Percentiles rank a stretch among this genome's conserved stretches.
phyloP scores from a whole-genome alignment of 2,329 filamentous ascomycete genomes.

The Apiospora rasikravindrae region DNA sequence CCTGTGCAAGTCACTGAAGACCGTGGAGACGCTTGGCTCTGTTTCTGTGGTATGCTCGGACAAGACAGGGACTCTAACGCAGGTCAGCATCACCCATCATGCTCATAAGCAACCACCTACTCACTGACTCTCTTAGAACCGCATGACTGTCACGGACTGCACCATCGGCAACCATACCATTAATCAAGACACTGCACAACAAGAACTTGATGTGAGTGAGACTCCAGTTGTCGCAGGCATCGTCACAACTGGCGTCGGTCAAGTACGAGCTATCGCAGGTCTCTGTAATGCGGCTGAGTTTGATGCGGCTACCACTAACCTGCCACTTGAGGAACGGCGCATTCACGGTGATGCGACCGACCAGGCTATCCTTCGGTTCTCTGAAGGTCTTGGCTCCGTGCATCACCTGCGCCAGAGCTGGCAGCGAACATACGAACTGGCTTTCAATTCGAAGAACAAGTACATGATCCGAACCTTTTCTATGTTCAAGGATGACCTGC shows the following conservation, averaged over 20 bases:
- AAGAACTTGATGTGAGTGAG: conserved; percentile 32
- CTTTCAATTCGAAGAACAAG: conserved; percentile 58
- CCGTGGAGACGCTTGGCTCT: conserved; percentile 18
- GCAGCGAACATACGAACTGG: conserved; percentile 44
- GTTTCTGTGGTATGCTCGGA: conserved; percentile 18
- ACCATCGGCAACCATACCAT: conserved; percentile 17
- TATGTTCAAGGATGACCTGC: conserved; percentile 46
- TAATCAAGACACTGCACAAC: conserved; percentile 24
- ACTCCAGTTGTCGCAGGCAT: background rate
- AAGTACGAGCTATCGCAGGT: conserved; percentile 31
- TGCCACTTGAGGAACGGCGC: conserved; percentile 41
- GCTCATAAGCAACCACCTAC: conserved; percentile 67
- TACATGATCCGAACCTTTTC: conserved; percentile 56
- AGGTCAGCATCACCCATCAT: conserved; percentile 74
- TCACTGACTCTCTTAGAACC: conserved; percentile 39
- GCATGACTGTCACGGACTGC: conserved; percentile 17
- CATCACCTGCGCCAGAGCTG: conserved; percentile 24
- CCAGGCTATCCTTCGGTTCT: conserved; percentile 47
- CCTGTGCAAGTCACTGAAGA: conserved; percentile 18
- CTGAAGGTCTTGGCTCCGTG: conserved; percentile 33
- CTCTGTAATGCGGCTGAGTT: conserved; percentile 51
- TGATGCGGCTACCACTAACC: conserved; percentile 42
- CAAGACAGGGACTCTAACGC: conserved; percentile 39
- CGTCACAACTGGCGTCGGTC: conserved; percentile 3
- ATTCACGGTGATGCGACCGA: conserved; percentile 51